Conservation (phyloP, 2,329 filamentous ascomycete species). For the Pseudopithomyces maydicus region DNA sequence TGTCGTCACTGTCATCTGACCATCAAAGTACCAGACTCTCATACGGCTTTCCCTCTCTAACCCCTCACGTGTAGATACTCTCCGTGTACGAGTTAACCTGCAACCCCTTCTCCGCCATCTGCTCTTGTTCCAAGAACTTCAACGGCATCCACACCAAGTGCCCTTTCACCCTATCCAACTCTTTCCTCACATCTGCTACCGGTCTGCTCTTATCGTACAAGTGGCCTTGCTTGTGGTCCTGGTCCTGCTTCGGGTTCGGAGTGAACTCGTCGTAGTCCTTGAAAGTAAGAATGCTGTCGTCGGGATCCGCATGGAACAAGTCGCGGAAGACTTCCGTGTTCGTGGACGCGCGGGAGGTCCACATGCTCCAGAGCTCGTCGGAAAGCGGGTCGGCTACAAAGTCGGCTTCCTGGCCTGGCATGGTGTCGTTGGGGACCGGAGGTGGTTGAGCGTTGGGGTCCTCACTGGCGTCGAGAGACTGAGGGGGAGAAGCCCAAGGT, state of each 20-base stretch:
- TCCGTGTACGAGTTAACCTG: conserved; percentile 87
- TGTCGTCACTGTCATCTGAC: no score
- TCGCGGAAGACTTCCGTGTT: conserved; percentile 80
- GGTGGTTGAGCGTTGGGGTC: conserved; percentile 80
- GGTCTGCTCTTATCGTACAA: conserved; percentile 74
- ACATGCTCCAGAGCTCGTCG: conserved; percentile 65
- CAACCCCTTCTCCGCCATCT: conserved; percentile 88
- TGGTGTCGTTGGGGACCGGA: conserved; percentile 71
- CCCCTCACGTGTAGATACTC: conserved; percentile 72
- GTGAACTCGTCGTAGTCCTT: conserved; percentile 83
- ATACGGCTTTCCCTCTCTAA: not conserved
- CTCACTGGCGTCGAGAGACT: conserved; percentile 67
- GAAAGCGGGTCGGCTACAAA: conserved; percentile 65
- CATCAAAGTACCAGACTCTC: no score
- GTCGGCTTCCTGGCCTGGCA: conserved; percentile 70
- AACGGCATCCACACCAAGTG: conserved; percentile 97
- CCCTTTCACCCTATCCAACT: conserved; percentile 80
- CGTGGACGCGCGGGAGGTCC: conserved; percentile 69
- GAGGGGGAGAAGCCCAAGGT: conserved; percentile 81
- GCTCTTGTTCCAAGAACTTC: conserved; percentile 79
- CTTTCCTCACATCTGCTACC: conserved; percentile 71
- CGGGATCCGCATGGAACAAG: conserved; percentile 85
- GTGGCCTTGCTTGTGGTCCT: conserved; percentile 75
- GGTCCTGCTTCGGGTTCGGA: conserved; percentile 60
- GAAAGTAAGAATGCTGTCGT: conserved; percentile 86